Conservation (phyloP, 2,329 filamentous ascomycete genomes). For the Botrytis elliptica region DNA sequence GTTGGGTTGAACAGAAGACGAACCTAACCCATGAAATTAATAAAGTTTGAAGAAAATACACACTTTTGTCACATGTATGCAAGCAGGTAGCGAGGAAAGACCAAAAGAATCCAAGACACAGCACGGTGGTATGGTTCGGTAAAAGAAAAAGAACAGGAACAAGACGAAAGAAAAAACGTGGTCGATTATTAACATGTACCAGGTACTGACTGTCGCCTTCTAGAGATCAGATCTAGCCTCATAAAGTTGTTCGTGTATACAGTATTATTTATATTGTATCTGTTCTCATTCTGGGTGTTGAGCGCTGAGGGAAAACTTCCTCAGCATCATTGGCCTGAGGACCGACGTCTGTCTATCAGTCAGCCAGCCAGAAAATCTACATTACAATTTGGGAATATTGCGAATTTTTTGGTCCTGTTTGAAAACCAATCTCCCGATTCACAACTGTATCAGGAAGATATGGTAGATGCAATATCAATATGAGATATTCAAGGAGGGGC, state of each 20-base stretch:
- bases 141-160: neutral
- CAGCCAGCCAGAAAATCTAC: neutral
- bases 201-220: neutral
- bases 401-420: neutral
- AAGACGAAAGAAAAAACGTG: neutral
- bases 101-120: neutral
- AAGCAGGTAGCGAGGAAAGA: neutral
- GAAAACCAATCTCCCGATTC: neutral
- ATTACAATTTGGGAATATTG: neutral
- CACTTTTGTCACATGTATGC: neutral
- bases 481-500: slow-evolving; percentile 25
- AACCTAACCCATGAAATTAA: neutral
- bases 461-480: neutral
- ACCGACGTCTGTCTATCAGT: neutral
- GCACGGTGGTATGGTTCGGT: neutral
- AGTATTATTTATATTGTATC: neutral
- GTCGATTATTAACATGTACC: neutral
- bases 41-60: neutral
- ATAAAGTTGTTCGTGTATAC: neutral
- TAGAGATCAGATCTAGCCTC: neutral
- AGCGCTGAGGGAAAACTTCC: neutral
- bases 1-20: slow-evolving; percentile 6
- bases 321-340: neutral
- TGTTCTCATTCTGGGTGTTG: neutral
- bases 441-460: neutral